Percentiles rank a stretch among this genome's conserved stretches.
These are phyloP conservation scores for Euryodendron excelsum DNA, from an alignment of 148 eudicot species.

Conservation along the genomic window DNA sequence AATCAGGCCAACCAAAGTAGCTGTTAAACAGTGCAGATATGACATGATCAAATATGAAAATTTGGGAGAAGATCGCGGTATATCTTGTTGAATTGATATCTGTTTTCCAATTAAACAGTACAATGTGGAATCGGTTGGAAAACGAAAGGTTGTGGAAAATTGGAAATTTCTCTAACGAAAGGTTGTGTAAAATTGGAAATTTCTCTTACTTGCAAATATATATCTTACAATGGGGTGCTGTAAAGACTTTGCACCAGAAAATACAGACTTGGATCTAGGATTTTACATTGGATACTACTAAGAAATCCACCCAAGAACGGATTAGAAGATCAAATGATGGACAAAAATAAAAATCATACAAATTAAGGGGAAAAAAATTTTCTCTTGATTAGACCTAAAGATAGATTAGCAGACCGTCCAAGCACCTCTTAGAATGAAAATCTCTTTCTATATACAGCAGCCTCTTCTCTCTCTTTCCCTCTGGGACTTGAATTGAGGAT, in stretches of 20 bases:
- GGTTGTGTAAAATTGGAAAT: conserved; percentile 3
- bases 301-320: background rate
- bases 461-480: conserved; percentile 30
- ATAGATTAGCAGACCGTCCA: background rate
- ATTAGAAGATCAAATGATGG: background rate
- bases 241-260: conserved; percentile 13
- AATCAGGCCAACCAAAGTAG: conserved; percentile 21
- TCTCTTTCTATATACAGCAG: conserved; percentile 53
- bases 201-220: conserved; percentile 8
- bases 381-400: background rate
- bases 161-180: conserved; percentile 2
- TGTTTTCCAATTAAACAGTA: background rate
- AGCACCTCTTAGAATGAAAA: conserved; percentile 6
- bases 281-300: conserved; percentile 8
- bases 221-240: no score
- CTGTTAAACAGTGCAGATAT: background rate
- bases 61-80: background rate
- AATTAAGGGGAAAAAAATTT: conserved; percentile 7
- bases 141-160: conserved; percentile 10
- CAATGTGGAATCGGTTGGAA: background rate
- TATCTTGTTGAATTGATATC: conserved; percentile 16
- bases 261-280: background rate
- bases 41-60: background rate
- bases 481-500: conserved; percentile 25
- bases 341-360: background rate